Evolutionary conservation across 768 basidiomycete species (phyloP).

Genomic region (Collybia sordida): DNA sequence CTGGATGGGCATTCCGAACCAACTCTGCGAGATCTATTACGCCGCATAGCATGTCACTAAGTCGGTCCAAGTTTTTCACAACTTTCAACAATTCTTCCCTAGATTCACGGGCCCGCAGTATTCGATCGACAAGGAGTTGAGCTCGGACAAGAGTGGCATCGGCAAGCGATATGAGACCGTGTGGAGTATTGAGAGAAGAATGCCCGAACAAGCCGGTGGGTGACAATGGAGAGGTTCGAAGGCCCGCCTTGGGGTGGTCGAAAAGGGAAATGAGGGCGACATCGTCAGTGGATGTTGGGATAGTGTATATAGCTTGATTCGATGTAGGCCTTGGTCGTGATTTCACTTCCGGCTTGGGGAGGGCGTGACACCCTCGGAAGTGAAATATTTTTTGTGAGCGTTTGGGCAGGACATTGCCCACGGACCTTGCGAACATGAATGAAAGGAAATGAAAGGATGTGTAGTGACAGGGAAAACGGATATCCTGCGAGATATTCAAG

Average conservation of each 20-base stretch:
- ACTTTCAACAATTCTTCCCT: conserved; percentile 77
- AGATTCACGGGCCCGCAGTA: conserved; percentile 71
- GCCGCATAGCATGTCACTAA: conserved; percentile 94
- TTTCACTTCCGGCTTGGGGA: not conserved
- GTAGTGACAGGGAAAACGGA: not conserved
- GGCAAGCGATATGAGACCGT: conserved; percentile 69
- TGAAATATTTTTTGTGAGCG: conserved; percentile 25
- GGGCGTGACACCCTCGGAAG: conserved; percentile 18
- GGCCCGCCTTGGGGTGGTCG: conserved; percentile 54
- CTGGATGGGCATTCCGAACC: conserved; percentile 91
- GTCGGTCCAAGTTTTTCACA: conserved; percentile 93
- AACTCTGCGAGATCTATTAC: conserved; percentile 97
- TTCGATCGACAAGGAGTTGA: conserved; percentile 79
- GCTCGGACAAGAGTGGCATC: conserved; percentile 81
- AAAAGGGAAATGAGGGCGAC: conserved; percentile 66
- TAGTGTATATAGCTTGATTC: conserved; percentile 41
- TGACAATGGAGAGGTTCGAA: conserved; percentile 40
- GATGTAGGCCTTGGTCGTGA: conserved; percentile 28
- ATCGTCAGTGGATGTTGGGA: conserved; percentile 68
- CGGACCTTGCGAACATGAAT: conserved; percentile 42
- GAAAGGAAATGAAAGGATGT: conserved; percentile 1
- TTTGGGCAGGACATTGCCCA: conserved; percentile 41
- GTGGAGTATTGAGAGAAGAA: conserved; percentile 65
- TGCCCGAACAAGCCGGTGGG: conserved; percentile 87
- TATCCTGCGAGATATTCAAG: not conserved